Evolutionary conservation across 352 stramenopile species (phyloP).

Genomic region (Pythium grandisporangium): DNA sequence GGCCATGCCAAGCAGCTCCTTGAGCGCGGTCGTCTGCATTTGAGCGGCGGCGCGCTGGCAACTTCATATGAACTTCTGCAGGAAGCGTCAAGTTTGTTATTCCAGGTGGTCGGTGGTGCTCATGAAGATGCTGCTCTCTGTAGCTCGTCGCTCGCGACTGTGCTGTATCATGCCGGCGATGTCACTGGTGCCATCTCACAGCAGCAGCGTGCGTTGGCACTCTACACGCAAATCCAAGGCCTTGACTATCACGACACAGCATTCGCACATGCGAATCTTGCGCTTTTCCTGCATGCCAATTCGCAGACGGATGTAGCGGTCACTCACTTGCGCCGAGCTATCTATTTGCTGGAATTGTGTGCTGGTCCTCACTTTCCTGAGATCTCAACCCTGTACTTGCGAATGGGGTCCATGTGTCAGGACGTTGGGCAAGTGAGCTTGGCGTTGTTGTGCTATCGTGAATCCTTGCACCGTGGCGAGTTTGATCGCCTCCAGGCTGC

Average conservation of each 20-base stretch:
- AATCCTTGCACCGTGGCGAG: constrained; percentile 80
- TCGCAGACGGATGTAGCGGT: constrained; percentile 81
- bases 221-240: constrained; percentile 88
- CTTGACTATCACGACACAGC: constrained; percentile 91
- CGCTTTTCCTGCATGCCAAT: constrained; percentile 87
- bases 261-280: constrained; percentile 87
- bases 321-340: constrained; percentile 83
- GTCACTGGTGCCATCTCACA: constrained; percentile 81
- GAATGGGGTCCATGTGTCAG: constrained; percentile 93
- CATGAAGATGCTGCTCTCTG: constrained; percentile 91
- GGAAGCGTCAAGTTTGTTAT: constrained; percentile 89
- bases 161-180: constrained; percentile 90
- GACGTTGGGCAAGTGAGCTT: constrained; percentile 81
- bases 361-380: constrained; percentile 86
- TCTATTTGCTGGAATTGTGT: constrained; percentile 92
- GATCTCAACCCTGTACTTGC: constrained; percentile 89
- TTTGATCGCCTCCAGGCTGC: constrained; percentile 81
- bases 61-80: constrained; percentile 81
- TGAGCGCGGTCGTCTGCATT: constrained; percentile 80
- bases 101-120: constrained; percentile 89
- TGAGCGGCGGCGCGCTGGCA: constrained; percentile 64
- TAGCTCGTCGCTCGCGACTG: constrained; percentile 87
- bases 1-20: constrained; percentile 74
- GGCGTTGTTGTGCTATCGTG: constrained; percentile 83
- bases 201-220: constrained; percentile 85